phyloP scores from a whole-genome alignment of 2,329 filamentous ascomycete genomes.

The Ascocoryne sarcoides region DNA sequence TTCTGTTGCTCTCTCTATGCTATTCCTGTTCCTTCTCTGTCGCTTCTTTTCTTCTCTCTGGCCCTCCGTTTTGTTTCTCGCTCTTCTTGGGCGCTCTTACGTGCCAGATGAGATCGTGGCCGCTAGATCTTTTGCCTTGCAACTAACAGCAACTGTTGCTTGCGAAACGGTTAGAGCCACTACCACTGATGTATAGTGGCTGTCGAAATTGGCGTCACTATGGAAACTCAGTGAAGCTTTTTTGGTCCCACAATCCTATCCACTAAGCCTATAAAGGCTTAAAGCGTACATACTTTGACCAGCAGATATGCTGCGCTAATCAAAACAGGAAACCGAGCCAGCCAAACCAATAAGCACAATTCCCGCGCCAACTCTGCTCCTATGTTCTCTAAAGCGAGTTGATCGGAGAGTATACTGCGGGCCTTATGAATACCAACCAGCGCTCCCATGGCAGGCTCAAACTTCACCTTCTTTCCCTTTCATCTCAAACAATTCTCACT shows the following conservation, averaged over 20 bases:
- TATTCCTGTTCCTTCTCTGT: slow-evolving; percentile 12
- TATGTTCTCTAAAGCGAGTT: slow-evolving; percentile 12
- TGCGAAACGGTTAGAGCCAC: slow-evolving; percentile 13
- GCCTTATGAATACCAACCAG: slow-evolving; percentile 12
- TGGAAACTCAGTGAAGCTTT: too few species aligned
- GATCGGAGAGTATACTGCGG: slow-evolving; percentile 10
- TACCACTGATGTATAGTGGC: slow-evolving; percentile 3
- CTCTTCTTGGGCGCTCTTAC: slow-evolving; percentile 14
- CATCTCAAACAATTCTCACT: slow-evolving; percentile 14
- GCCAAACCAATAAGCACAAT: slow-evolving; percentile 12
- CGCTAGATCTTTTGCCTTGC: slow-evolving; percentile 14
- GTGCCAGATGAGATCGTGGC: slow-evolving; percentile 14
- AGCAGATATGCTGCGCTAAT: slow-evolving; percentile 11
- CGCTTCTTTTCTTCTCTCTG: slow-evolving; percentile 12
- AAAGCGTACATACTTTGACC: slow-evolving; percentile 6
- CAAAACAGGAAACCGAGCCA: slow-evolving; percentile 14
- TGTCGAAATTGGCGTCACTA: too few species aligned
- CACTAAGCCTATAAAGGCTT: too few species aligned
- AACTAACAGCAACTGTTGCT: slow-evolving; percentile 13
- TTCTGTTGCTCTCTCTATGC: slow-evolving; percentile 11
- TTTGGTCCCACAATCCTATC: too few species aligned
- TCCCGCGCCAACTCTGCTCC: slow-evolving; percentile 11
- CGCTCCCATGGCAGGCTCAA: slow-evolving; percentile 12
- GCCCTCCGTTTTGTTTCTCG: slow-evolving; percentile 11
- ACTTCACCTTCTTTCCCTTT: slow-evolving; percentile 12